Percentiles rank a stretch among this genome's conserved stretches.
phyloP scores from a whole-genome alignment of 805 yeast species.

The Candida nanaspora region DNA sequence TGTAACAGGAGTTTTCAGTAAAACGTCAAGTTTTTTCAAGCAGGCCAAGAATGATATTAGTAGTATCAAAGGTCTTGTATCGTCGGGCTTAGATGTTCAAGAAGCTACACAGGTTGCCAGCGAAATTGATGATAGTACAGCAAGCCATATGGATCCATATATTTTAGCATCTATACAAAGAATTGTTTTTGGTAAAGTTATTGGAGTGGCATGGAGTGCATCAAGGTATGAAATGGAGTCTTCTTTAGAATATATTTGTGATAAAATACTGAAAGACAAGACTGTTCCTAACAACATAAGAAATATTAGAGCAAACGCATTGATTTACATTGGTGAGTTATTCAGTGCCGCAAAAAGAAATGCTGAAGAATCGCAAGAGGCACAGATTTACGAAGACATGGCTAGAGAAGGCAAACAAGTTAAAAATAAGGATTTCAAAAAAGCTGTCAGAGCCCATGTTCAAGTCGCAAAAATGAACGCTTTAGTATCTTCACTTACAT shows the following conservation, averaged over 20 bases:
- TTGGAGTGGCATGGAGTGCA: conserved; percentile 83
- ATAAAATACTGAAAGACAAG: conserved; percentile 53
- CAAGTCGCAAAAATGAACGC: neutral
- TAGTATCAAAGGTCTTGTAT: conserved; percentile 64
- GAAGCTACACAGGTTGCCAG: conserved; percentile 67
- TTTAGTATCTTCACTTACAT: neutral
- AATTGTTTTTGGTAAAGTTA: conserved; percentile 67
- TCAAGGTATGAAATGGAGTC: conserved; percentile 72
- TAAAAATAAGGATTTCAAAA: conserved; percentile 21
- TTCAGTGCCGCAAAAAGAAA: conserved; percentile 54
- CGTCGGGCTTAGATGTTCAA: conserved; percentile 75
- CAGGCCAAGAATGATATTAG: conserved; percentile 69
- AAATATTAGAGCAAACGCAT: conserved; percentile 54
- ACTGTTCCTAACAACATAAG: conserved; percentile 38
- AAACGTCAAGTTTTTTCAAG: conserved; percentile 57
- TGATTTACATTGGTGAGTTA: conserved; percentile 55
- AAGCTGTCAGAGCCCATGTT: neutral
- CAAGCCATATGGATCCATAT: conserved; percentile 36
- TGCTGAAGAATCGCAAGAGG: conserved; percentile 67
- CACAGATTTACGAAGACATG: conserved; percentile 64
- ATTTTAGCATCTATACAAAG: conserved; percentile 60
- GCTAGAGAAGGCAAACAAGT: conserved; percentile 26
- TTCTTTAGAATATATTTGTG: conserved; percentile 67
- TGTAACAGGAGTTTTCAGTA: conserved; percentile 50
- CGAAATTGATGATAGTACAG: conserved; percentile 39